Evolutionary conservation across 225 moss, liverwort and hornwort species (phyloP).

Genomic region (Neckera pumila): DNA sequence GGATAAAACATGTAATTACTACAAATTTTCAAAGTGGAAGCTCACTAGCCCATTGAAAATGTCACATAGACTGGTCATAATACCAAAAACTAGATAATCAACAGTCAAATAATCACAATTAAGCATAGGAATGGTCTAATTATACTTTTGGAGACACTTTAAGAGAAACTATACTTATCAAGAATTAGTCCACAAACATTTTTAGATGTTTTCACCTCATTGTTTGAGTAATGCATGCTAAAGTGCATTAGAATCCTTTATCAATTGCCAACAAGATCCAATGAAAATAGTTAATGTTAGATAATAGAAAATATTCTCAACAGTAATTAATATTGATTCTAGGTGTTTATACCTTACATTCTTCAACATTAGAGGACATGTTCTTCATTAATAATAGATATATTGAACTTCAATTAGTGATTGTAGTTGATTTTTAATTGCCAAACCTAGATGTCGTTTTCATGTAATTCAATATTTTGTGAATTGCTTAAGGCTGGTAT

Average conservation of each 20-base stretch:
- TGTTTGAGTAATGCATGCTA: background rate
- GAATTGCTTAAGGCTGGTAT: background rate
- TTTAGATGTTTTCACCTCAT: background rate
- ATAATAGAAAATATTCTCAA: rapidly evolving
- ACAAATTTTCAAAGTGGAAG: background rate
- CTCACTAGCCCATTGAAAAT: background rate
- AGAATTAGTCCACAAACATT: rapidly evolving
- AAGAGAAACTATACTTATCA: background rate
- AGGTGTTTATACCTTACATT: background rate
- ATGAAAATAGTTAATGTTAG: background rate
- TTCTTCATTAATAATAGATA: background rate
- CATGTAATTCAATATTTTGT: background rate
- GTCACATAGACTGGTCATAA: rapidly evolving
- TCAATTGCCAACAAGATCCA: background rate
- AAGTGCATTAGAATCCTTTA: rapidly evolving
- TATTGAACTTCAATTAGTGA: background rate
- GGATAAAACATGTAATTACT: background rate
- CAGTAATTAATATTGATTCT: background rate
- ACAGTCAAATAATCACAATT: background rate
- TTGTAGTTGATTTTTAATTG: background rate
- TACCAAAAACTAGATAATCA: no score
- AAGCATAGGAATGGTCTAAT: background rate
- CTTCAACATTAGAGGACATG: rapidly evolving
- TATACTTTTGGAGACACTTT: background rate
- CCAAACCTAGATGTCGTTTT: background rate